Conservation (phyloP, 305 asterid genomes). For the Stenogyne calaminthoides region DNA sequence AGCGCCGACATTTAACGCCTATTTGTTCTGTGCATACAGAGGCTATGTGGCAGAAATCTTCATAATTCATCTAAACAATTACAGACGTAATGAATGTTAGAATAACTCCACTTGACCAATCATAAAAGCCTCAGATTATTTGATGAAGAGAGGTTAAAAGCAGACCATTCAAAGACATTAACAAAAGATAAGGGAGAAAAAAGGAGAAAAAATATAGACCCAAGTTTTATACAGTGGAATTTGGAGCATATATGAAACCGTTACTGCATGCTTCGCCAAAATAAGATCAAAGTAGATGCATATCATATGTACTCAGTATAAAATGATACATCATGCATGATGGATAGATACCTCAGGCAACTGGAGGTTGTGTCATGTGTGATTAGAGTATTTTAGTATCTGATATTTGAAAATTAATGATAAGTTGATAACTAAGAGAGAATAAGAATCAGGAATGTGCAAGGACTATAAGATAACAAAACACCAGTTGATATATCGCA, state of each 20-base stretch:
- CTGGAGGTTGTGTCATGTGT: not conserved
- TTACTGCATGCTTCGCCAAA: not conserved
- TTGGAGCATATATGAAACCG: constrained; percentile 9
- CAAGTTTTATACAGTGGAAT: constrained; percentile 15
- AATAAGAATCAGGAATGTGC: constrained; percentile 8
- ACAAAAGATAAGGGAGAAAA: not conserved
- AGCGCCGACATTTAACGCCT: constrained; percentile 96
- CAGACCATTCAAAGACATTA: not conserved
- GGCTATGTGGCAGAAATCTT: constrained; percentile 99
- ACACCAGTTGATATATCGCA: not conserved
- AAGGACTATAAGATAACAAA: not conserved
- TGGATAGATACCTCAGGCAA: constrained; percentile 3
- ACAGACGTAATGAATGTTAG: constrained; percentile 40
- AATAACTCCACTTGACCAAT: constrained; percentile 24
- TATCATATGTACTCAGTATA: constrained; percentile 12
- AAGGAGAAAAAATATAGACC: constrained; percentile 3
- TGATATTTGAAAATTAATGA: not conserved
- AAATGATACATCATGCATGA: not conserved
- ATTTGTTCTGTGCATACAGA: constrained; percentile 98
- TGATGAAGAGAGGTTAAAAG: constrained; percentile 5
- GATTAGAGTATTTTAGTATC: constrained; percentile 3
- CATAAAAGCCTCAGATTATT: constrained; percentile 20
- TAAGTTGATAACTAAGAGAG: constrained; percentile 2
- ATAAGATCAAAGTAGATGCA: constrained; percentile 2
- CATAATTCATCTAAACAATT: constrained; percentile 89